Percentiles rank a stretch among this genome's conserved stretches.
Evolutionary conservation across 805 yeast genomes (phyloP).

Genomic region (Candida nanaspora): DNA sequence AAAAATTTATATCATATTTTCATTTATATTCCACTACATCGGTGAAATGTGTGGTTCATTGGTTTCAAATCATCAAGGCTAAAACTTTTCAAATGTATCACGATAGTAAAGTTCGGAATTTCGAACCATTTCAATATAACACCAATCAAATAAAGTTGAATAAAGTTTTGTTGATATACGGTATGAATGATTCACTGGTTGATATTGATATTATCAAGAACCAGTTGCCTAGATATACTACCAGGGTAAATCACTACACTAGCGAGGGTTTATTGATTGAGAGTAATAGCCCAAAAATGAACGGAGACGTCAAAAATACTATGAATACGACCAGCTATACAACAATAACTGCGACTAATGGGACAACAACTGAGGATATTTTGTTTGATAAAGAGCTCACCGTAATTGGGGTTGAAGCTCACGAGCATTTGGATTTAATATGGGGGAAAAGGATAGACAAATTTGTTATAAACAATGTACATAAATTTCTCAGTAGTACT

Average conservation of each 20-base stretch:
- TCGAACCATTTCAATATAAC: slow-evolving; percentile 41
- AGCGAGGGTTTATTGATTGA: not conserved
- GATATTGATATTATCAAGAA: slow-evolving; percentile 69
- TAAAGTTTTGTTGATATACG: slow-evolving; percentile 76
- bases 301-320: too few species aligned
- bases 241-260: not conserved
- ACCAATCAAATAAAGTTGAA: slow-evolving; percentile 43
- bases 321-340: too few species aligned
- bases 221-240: slow-evolving; percentile 27
- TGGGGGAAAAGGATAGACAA: slow-evolving; percentile 77
- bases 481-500: slow-evolving; percentile 16
- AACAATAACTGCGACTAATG: too few species aligned
- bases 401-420: slow-evolving; percentile 43
- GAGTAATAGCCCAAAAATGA: not conserved
- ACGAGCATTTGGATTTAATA: slow-evolving; percentile 86
- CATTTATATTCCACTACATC: slow-evolving; percentile 89
- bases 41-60: slow-evolving; percentile 89
- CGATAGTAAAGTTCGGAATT: slow-evolving; percentile 29
- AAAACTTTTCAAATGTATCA: slow-evolving; percentile 85
- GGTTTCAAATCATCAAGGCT: slow-evolving; percentile 85
- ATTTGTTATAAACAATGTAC: slow-evolving; percentile 36
- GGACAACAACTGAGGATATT: too few species aligned
- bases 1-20: slow-evolving; percentile 73
- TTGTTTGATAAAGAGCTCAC: not conserved
- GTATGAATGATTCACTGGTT: slow-evolving; percentile 75